phyloP scores from a whole-genome alignment of 352 stramenopile genomes.

The Phytophthora rubi region DNA sequence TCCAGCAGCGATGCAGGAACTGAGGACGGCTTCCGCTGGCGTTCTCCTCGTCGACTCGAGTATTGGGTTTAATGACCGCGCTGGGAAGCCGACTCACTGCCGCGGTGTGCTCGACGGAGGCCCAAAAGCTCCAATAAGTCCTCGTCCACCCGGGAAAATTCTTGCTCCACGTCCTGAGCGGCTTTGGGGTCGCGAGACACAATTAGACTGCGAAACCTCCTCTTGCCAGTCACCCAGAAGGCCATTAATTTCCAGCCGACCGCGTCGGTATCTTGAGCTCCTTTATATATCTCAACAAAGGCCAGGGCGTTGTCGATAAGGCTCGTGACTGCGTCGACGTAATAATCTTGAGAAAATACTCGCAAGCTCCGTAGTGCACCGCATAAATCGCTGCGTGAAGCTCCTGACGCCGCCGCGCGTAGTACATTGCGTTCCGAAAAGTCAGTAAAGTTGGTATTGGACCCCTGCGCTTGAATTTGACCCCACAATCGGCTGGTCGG shows the following conservation, averaged over 20 bases:
- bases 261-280: background rate
- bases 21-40: background rate
- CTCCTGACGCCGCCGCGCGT: too few species aligned
- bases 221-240: background rate
- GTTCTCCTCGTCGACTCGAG: background rate
- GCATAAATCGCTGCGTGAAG: background rate
- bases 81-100: background rate
- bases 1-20: background rate
- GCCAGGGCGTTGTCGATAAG: background rate
- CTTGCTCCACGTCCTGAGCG: background rate
- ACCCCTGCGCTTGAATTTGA: too few species aligned
- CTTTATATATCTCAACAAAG: too few species aligned
- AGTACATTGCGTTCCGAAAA: background rate
- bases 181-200: background rate
- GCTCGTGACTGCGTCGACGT: background rate
- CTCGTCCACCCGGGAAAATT: slow-evolving; percentile 17
- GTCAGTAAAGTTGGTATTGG: background rate
- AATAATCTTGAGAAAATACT: background rate
- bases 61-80: too few species aligned
- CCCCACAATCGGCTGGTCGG: too few species aligned
- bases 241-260: background rate
- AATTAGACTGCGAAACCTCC: background rate
- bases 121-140: slow-evolving; percentile 6
- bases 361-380: background rate
- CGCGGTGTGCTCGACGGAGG: background rate